These are phyloP conservation scores for Neurospora tetraspora DNA, from an alignment of 495 filamentous ascomycete genomes.

Conservation along the genomic window DNA sequence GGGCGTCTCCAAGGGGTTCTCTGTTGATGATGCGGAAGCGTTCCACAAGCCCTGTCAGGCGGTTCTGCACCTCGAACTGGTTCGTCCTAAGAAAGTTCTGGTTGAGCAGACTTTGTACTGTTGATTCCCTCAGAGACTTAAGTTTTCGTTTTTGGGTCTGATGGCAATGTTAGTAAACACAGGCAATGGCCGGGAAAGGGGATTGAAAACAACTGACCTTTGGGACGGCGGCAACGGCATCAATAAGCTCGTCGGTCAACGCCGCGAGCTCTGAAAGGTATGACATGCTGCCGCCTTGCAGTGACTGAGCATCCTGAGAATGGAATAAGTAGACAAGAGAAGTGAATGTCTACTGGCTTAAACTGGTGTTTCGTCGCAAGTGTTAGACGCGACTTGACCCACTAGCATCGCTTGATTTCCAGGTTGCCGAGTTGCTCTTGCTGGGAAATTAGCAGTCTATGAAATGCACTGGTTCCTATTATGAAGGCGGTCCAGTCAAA, in stretches of 20 bases:
- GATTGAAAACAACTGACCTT: constrained; percentile 4
- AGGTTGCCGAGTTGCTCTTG: neutral
- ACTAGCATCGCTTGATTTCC: neutral
- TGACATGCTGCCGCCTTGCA: constrained; percentile 29
- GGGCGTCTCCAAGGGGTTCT: constrained; percentile 71
- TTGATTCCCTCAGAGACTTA: constrained; percentile 38
- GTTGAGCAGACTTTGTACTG: constrained; percentile 44
- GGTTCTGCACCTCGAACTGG: constrained; percentile 72
- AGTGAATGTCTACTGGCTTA: neutral
- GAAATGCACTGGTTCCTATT: neutral
- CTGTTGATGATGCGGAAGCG: constrained; percentile 72
- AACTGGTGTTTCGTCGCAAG: neutral
- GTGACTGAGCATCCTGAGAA: constrained; percentile 8
- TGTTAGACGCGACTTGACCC: neutral
- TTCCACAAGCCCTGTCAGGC: constrained; percentile 73
- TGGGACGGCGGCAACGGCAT: constrained; percentile 26
- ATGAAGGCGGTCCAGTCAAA: neutral
- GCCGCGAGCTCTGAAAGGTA: constrained; percentile 35
- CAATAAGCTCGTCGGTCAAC: constrained; percentile 46
- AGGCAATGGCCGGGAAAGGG: neutral
- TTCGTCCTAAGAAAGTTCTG: constrained; percentile 64
- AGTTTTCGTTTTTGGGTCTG: constrained; percentile 37
- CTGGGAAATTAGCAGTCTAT: neutral
- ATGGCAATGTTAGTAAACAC: neutral
- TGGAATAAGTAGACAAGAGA: neutral